Conservation (phyloP, 1,139 yeast genomes). For the Kodamaea alishanica region DNA sequence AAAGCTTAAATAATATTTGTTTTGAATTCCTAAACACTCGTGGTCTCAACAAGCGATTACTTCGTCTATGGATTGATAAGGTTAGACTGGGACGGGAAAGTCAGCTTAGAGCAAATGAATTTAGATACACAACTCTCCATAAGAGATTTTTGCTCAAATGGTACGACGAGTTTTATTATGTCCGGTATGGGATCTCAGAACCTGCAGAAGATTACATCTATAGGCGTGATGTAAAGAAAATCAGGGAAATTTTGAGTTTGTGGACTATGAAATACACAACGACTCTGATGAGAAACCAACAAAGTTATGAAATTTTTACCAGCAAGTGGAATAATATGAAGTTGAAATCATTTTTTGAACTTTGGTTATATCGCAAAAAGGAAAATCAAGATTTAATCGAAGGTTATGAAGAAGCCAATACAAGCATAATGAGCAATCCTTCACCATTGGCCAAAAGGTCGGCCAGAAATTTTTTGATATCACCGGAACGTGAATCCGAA, state of each 20-base stretch:
- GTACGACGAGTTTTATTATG: conserved; percentile 31
- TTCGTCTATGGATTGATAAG: conserved; percentile 18
- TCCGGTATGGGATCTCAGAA: conserved; percentile 23
- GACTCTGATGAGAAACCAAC: conserved; percentile 31
- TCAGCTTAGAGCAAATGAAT: conserved; percentile 15
- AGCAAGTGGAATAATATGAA: conserved; percentile 32
- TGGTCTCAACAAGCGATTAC: conserved; percentile 7
- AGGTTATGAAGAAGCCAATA: conserved; percentile 15
- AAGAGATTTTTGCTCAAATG: conserved; percentile 32
- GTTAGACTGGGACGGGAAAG: conserved; percentile 7
- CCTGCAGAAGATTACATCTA: conserved; percentile 29
- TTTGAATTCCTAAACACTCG: conserved; percentile 13
- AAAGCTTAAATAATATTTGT: conserved; percentile 14
- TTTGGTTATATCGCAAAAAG: conserved; percentile 29
- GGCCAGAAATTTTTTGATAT: conserved; percentile 5
- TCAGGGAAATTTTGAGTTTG: conserved; percentile 25
- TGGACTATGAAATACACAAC: conserved; percentile 42
- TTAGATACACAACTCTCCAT: conserved; percentile 21
- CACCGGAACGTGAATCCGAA: conserved; percentile 5
- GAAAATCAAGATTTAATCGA: conserved; percentile 7
- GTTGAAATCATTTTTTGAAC: conserved; percentile 31
- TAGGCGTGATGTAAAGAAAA: conserved; percentile 25
- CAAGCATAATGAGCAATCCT: conserved; percentile 24
- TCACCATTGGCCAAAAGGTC: conserved; percentile 38
- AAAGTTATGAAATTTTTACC: conserved; percentile 34